Evolutionary conservation across 345 rosid genomes (phyloP), one percentile per base, ranked within the genome.

Genomic region (Lumnitzera racemosa): DNA sequence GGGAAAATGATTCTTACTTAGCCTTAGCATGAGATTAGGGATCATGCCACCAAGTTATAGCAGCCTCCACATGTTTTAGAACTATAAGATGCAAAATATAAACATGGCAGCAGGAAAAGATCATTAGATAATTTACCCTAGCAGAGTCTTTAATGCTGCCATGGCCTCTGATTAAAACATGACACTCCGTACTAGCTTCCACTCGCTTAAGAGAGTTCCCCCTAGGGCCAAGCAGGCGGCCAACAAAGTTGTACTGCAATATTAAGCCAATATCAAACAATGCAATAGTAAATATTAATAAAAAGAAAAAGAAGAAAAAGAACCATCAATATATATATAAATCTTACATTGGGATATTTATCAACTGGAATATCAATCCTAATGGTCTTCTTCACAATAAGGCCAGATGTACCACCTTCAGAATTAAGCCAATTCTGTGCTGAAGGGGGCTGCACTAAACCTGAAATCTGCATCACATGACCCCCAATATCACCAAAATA

Each of bases 281-380:
- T 1, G 15, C 23, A 58, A 4, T 63, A 17, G 14, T 13, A 17
- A 12, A 13, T 49, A 59, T 20, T 13, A 4, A 10, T 11, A 13
- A 15, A 12, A 52, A 9, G 57, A 63, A 5, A 52, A 48, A 47
- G 10, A 64, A 56, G 13, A 23, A 46, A 15, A 62, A 36, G 13
- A 62, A 52, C 41, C 31, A 10, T 10, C 7, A 52, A 52, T 16
- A 16, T 55, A 56, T 10, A 55, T 50, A 57, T 60, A 51, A 56
- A 29, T 65, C 83, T 43, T 86, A 95, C 99, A 67, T 69, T 88
- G 49, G 98, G 99, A 70, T 72, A 95, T 3, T 65, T 74, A 29
- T 90, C 88, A 0, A 88, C 85, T n/a, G 98, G 99, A 78, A 95
- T 90, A 83, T 95, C 99, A 67, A 90, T 79, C 72, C 99, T 87